Percentiles rank a stretch among this genome's conserved stretches.
phyloP scores from a whole-genome alignment of 192 early-diverging fungal genomes.

The Spinellus fusiger region DNA sequence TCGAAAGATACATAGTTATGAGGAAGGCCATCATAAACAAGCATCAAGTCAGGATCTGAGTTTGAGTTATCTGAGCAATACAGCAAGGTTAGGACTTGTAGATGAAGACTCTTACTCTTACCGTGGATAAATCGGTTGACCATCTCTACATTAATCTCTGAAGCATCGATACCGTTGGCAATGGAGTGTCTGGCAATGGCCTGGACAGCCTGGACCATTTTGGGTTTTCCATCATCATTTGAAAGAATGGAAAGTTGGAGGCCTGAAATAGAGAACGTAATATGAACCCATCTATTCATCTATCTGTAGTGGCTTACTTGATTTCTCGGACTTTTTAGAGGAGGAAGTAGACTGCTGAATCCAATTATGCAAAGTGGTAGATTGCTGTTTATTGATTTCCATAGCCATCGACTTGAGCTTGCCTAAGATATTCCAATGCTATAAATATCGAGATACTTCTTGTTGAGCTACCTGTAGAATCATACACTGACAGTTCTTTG shows the following conservation, averaged over 20 bases:
- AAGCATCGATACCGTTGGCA: background rate
- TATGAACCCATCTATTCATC: background rate
- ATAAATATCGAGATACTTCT: background rate
- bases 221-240: constrained; percentile 1
- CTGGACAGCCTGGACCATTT: constrained; percentile 5
- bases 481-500: constrained; percentile 17
- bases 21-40: constrained; percentile 28
- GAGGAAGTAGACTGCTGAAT: background rate
- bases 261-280: background rate
- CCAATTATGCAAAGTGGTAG: constrained; percentile 14
- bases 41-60: constrained; percentile 26
- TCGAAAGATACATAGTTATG: constrained; percentile 29
- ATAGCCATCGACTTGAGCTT: constrained; percentile 13
- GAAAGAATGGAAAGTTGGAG: constrained; percentile 10
- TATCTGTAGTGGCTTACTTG: background rate
- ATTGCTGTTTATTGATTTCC: constrained; percentile 18
- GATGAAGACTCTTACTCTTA: constrained; percentile 10
- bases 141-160: constrained; percentile 34
- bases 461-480: constrained; percentile 13
- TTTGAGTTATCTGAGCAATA: constrained; percentile 2
- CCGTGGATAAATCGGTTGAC: constrained; percentile 47
- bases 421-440: background rate
- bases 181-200: background rate
- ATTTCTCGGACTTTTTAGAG: background rate
- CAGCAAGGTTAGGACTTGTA: background rate